phyloP scores from a whole-genome alignment of 1,284 basidiomycete species.

The Sporisorium scitamineum region DNA sequence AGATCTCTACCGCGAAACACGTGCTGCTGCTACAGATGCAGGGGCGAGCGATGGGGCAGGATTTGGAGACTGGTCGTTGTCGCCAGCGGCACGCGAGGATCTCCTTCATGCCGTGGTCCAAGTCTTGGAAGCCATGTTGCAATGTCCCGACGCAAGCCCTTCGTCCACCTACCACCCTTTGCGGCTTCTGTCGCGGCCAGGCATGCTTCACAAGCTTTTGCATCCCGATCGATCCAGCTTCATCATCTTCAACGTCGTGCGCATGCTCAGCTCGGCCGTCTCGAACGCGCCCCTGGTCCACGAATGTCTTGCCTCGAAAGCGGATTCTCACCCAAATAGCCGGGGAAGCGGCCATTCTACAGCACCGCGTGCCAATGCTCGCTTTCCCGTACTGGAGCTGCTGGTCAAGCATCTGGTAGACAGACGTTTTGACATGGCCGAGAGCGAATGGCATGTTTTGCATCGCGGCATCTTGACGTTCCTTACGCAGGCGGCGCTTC shows the following conservation, averaged over 20 bases:
- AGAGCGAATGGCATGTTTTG: conserved; percentile 40
- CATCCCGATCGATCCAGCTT: conserved; percentile 27
- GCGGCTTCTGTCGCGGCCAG: conserved; percentile 23
- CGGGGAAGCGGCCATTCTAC: conserved; percentile 1
- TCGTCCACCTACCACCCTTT: conserved; percentile 22
- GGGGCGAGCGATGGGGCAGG: not conserved
- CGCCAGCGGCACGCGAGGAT: conserved; percentile 31
- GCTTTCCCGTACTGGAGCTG: conserved; percentile 56
- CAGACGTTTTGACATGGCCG: conserved; percentile 45
- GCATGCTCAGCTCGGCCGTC: conserved; percentile 30
- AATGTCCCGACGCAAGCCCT: conserved; percentile 13
- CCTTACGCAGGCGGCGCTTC: conserved; percentile 43
- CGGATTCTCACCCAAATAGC: not conserved
- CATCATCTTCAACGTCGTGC: conserved; percentile 24
- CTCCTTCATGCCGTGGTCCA: conserved; percentile 26
- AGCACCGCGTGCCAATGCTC: conserved; percentile 18
- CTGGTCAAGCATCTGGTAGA: conserved; percentile 60
- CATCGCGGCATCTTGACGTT: conserved; percentile 43
- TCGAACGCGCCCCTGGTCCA: conserved; percentile 40
- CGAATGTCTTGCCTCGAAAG: conserved; percentile 37
- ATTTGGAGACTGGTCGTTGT: conserved; percentile 13
- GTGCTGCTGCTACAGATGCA: not conserved
- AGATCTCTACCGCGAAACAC: not conserved
- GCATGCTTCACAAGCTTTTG: conserved; percentile 38
- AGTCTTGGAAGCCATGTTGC: conserved; percentile 33